Conservation (phyloP, 495 filamentous ascomycete genomes). For the Aspergillus asperescens region DNA sequence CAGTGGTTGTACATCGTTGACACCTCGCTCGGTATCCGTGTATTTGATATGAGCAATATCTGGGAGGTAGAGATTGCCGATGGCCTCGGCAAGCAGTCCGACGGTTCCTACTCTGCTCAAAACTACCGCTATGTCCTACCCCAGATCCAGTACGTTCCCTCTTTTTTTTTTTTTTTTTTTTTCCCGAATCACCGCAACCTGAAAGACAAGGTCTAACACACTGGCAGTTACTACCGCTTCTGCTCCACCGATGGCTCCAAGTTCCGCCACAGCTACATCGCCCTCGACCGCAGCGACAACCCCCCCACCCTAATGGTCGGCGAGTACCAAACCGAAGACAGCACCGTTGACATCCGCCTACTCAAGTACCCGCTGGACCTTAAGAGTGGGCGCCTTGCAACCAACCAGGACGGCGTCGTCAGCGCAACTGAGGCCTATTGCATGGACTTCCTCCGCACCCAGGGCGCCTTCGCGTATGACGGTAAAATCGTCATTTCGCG, state of each 20-base stretch:
- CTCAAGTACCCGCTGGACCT: conserved; percentile 22
- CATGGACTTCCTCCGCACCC: conserved; percentile 19
- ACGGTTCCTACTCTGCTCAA: conserved; percentile 27
- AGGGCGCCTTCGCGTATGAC: conserved; percentile 20
- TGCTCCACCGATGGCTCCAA: conserved; percentile 11
- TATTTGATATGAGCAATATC: conserved; percentile 31
- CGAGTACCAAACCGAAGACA: conserved; percentile 12
- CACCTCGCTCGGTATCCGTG: conserved; percentile 26
- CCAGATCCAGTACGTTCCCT: conserved; percentile 17
- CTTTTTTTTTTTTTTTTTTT: background rate
- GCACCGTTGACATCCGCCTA: conserved; percentile 9
- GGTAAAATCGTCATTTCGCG: conserved; percentile 20
- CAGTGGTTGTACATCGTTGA: conserved; percentile 31
- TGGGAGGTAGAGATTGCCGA: conserved; percentile 29
- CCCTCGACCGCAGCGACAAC: conserved; percentile 20
- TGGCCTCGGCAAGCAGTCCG: conserved; percentile 21
- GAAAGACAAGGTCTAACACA: too few species aligned
- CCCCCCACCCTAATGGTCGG: conserved; percentile 22
- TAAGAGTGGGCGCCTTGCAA: conserved; percentile 11
- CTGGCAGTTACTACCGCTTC: background rate
- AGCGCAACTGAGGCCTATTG: conserved; percentile 20
- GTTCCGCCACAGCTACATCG: conserved; percentile 24
- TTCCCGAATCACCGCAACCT: too few species aligned
- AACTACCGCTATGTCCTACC: conserved; percentile 28
- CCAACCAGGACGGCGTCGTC: conserved; percentile 13